A percentile compares a stretch with the other conserved stretches of the same genome.
Evolutionary conservation across 352 stramenopile genomes (phyloP).

Genomic region (Globisporangium megalacanthum): DNA sequence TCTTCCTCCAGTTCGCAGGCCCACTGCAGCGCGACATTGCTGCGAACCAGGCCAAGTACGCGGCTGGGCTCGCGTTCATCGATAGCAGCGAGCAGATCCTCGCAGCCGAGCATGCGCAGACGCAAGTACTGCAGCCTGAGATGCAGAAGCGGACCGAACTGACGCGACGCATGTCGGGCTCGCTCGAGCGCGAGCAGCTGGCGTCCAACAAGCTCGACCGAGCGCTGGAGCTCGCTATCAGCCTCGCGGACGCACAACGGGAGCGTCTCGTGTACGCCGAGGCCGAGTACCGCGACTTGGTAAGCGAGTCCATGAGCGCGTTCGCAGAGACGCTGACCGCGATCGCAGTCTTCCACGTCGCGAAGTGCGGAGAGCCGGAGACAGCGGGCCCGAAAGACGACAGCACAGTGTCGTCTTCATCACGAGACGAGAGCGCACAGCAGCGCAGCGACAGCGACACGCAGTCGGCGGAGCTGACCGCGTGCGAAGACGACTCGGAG

Average conservation of each 20-base stretch:
- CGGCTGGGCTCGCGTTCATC: slow-evolving; percentile 40
- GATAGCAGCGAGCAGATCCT: slow-evolving; percentile 48
- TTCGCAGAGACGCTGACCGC: slow-evolving; percentile 24
- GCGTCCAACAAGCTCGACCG: slow-evolving; percentile 36
- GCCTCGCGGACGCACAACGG: slow-evolving; percentile 27
- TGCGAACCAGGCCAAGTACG: slow-evolving; percentile 27
- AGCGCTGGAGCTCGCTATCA: slow-evolving; percentile 42
- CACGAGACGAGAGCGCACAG: not conserved
- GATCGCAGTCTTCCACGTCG: slow-evolving; percentile 26
- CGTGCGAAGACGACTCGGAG: not conserved
- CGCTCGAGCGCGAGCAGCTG: slow-evolving; percentile 53
- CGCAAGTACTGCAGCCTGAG: slow-evolving; percentile 44
- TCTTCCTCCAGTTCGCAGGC: slow-evolving; percentile 32
- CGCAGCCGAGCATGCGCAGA: slow-evolving; percentile 37
- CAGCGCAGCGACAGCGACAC: not conserved
- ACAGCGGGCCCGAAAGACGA: not conserved
- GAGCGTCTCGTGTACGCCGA: slow-evolving; percentile 36
- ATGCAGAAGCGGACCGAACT: slow-evolving; percentile 35
- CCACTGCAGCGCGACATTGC: slow-evolving; percentile 24
- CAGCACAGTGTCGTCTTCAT: not conserved
- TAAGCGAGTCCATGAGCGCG: slow-evolving; percentile 20
- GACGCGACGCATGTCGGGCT: slow-evolving; percentile 52
- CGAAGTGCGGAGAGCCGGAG: slow-evolving; percentile 17
- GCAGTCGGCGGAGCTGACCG: not conserved
- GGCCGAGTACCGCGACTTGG: slow-evolving; percentile 45